Percentiles rank a stretch among this genome's conserved stretches.
Evolutionary conservation across 73 alveolate species (phyloP).

Genomic region (Tetrahymena borealis): DNA sequence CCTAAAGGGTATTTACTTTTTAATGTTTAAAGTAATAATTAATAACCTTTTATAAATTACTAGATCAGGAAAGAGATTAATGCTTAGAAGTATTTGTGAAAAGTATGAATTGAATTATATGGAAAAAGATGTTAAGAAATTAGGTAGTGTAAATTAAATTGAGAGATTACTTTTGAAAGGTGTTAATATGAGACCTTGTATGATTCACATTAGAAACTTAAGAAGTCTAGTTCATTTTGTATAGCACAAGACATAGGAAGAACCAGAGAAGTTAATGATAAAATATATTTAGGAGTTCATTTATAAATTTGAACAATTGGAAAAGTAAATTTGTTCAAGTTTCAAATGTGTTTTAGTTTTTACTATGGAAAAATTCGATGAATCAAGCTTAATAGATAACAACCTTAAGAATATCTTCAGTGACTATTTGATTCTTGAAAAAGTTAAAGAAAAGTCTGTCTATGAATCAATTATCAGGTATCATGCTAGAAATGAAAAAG

Average conservation of each 20-base stretch:
- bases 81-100: not conserved
- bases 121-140: not conserved
- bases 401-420: not conserved
- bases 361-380: not conserved
- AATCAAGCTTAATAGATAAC: not conserved
- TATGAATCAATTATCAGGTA: not conserved
- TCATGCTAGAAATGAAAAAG: not conserved
- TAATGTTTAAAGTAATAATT: not conserved
- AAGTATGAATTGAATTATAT: not conserved
- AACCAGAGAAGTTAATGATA: not conserved
- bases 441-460: not conserved
- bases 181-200: not conserved
- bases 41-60: not conserved
- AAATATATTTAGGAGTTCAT: not conserved
- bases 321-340: not conserved
- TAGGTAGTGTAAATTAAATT: not conserved
- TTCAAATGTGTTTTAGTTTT: not conserved
- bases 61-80: not conserved
- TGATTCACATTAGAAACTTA: not conserved
- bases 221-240: not conserved
- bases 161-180: not conserved
- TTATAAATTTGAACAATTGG: not conserved
- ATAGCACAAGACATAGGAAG: not conserved
- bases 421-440: not conserved
- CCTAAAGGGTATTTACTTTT: not conserved